These are phyloP conservation scores for Blastocladiella britannica DNA, from an alignment of 192 early-diverging fungal genomes.

Conservation along the genomic window DNA sequence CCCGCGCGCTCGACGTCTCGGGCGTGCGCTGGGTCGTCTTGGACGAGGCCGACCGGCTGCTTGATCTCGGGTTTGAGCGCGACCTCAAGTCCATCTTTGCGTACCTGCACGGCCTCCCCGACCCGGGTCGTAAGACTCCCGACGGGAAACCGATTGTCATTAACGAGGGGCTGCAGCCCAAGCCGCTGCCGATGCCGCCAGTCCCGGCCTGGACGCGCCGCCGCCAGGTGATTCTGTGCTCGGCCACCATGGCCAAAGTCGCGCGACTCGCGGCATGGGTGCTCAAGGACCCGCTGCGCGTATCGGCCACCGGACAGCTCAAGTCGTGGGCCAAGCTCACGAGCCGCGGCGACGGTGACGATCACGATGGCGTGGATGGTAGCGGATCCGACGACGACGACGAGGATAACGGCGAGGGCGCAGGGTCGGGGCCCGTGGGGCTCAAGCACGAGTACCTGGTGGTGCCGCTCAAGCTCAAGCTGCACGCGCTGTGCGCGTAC, in stretches of 20 bases:
- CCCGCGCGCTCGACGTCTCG: constrained; percentile 57
- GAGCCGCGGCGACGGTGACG: constrained; percentile 8
- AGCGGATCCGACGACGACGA: constrained; percentile 13
- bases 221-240: constrained; percentile 63
- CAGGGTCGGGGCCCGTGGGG: constrained; percentile 62
- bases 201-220: constrained; percentile 29
- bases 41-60: constrained; percentile 90
- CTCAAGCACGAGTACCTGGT: constrained; percentile 70
- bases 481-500: constrained; percentile 61
- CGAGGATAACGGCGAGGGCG: constrained; percentile 12
- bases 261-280: constrained; percentile 54
- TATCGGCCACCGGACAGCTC: constrained; percentile 19
- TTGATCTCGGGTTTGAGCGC: constrained; percentile 84
- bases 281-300: constrained; percentile 55
- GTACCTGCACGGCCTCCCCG: constrained; percentile 31
- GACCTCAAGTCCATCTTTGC: constrained; percentile 46
- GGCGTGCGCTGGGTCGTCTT: constrained; percentile 87
- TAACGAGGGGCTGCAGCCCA: too few relatives aligned
- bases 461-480: constrained; percentile 73
- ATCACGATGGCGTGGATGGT: constrained; percentile 9
- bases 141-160: too few relatives aligned
- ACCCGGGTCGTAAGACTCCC: too few relatives aligned
- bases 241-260: constrained; percentile 81
- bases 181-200: constrained; percentile 5
- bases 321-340: constrained; percentile 8